Evolutionary conservation across 768 basidiomycete genomes (phyloP).

Genomic region (Tylopilus subfusipes): DNA sequence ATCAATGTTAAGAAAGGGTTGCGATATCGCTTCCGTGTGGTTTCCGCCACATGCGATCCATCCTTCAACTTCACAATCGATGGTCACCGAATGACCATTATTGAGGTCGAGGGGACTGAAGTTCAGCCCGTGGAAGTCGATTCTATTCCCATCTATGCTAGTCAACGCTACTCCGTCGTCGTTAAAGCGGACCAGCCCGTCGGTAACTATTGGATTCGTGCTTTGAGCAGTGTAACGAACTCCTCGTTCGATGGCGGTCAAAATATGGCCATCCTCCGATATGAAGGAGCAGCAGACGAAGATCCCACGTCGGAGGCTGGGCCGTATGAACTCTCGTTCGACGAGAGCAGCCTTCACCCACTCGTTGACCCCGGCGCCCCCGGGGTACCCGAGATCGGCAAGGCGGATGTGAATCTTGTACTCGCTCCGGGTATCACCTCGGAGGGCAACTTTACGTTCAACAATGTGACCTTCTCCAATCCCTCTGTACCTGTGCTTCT

Average conservation of each 20-base stretch:
- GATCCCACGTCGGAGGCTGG: not conserved
- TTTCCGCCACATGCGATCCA: not conserved
- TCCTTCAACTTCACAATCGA: not conserved
- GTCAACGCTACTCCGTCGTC: not conserved
- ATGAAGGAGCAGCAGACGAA: not conserved
- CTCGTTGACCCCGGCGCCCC: not conserved
- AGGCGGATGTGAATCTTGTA: not conserved
- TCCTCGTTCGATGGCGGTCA: not conserved
- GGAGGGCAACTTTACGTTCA: not conserved
- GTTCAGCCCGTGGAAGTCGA: not conserved
- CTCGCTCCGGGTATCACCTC: not conserved
- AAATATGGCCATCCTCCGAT: not conserved
- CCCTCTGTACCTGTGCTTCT: not conserved
- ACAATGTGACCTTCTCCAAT: not conserved
- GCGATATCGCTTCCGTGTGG: not conserved
- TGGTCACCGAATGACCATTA: not conserved
- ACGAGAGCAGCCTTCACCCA: not conserved
- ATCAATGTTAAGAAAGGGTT: not conserved
- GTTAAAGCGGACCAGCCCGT: not conserved
- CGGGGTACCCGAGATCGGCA: not conserved
- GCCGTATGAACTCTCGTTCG: not conserved
- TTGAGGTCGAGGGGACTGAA: not conserved
- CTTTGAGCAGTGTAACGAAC: not conserved
- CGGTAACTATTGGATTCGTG: not conserved
- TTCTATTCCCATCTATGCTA: not conserved